phyloP scores from a whole-genome alignment of 2,329 filamentous ascomycete genomes.

The Daldinia sp. region DNA sequence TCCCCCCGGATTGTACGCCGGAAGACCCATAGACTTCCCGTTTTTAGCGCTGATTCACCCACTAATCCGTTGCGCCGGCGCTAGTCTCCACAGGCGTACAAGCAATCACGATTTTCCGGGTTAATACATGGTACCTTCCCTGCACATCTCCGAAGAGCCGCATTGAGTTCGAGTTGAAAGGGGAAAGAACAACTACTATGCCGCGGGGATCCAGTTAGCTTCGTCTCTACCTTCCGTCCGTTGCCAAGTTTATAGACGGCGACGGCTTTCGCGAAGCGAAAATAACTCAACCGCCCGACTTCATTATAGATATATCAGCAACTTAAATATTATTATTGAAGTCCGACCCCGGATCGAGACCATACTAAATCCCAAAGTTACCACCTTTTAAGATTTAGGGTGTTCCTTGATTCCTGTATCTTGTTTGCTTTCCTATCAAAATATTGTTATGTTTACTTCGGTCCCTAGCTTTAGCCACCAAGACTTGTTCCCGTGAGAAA shows the following conservation, averaged over 20 bases:
- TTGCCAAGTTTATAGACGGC: conserved; percentile 23
- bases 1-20: conserved; percentile 18
- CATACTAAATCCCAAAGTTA: conserved; percentile 22
- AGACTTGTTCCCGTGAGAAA: background rate
- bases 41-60: conserved; percentile 29
- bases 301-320: conserved; percentile 4
- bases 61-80: background rate
- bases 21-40: conserved; percentile 24
- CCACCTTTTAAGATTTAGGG: background rate
- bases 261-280: conserved; percentile 2
- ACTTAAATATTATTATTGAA: background rate
- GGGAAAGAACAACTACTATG: conserved; percentile 19
- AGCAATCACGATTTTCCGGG: background rate
- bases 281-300: conserved; percentile 20
- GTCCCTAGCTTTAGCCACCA: background rate
- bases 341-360: background rate
- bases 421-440: conserved; percentile 9
- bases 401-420: background rate
- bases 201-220: conserved; percentile 4
- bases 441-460: background rate
- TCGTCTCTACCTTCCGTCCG: conserved; percentile 20
- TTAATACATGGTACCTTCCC: conserved; percentile 1
- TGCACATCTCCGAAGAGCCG: conserved; percentile 33
- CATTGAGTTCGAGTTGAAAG: conserved; percentile 18
- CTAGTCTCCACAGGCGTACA: conserved; percentile 2